Evolutionary conservation across 2,329 filamentous ascomycete genomes (phyloP), one percentile per base, ranked within the genome.

Genomic region (Aspergillus sp.): DNA sequence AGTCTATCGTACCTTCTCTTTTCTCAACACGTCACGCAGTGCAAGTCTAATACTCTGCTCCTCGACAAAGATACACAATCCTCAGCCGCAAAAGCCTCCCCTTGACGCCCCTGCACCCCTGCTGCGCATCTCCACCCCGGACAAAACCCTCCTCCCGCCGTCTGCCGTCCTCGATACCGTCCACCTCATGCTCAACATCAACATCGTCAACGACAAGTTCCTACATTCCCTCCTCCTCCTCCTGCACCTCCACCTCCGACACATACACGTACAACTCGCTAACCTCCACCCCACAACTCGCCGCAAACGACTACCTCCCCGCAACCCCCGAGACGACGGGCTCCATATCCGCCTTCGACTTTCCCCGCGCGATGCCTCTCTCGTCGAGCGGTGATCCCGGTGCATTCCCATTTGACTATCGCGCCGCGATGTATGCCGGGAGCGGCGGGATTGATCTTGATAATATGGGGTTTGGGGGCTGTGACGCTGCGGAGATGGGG

Each of bases 11-110:
- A 17, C n/a, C 7, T 13, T 17, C 15, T 1, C 28, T 17, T 28
- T 17, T 9, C 4, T 13, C n/a, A 5, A 34, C 3, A 7, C 22
- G 7, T 17, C 4, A 19, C 7, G 1, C 13, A 34, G n/a, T 28
- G 34, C 34, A 41, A 5, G n/a, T n/a, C 49, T 25, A 31, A 48
- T 7, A 17, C 15, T 15, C 7, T 15, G 11, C 22, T 28, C 6
- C 2, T 13, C 25, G 3, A 28, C 25, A 28, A 28, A 62, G 60
- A 54, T 58, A 54, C 34, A 62, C 60, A 3, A 58, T 62, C 22
- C 48, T 62, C 8, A 58, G 48, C 38, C 60, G 60, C 4, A 54
- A 57, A 47, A 11, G 4, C 19, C 52, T 49, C n/a, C n/a, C 7
- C 23, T 19, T 30, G 5, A 19, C 15, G 1, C 28, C 52, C 8